Percentiles rank a stretch among this genome's conserved stretches.
Evolutionary conservation across 352 stramenopile genomes (phyloP).

Genomic region (Pythium guiyangense): DNA sequence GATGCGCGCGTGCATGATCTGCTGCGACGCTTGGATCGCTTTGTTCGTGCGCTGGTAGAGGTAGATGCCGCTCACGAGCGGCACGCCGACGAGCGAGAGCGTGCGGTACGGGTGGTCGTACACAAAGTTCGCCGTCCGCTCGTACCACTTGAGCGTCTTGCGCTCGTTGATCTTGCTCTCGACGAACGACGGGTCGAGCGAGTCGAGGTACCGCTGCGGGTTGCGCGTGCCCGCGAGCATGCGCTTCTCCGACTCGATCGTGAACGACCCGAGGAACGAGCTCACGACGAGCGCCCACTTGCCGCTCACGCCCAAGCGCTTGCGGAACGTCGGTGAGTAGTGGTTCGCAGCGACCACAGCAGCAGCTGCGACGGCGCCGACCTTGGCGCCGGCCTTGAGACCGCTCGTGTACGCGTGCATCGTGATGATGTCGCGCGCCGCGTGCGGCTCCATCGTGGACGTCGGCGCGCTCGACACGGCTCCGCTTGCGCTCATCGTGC

Average conservation of each 20-base stretch:
- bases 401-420: constrained; percentile 60
- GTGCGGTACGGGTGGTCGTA: constrained; percentile 79
- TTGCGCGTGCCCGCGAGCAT: constrained; percentile 63
- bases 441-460: constrained; percentile 30
- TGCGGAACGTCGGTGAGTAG: constrained; percentile 64
- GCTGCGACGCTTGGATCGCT: constrained; percentile 64
- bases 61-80: constrained; percentile 73
- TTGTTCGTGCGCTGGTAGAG: constrained; percentile 65
- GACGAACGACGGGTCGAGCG: constrained; percentile 45
- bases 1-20: constrained; percentile 87
- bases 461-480: constrained; percentile 10
- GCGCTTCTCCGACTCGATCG: constrained; percentile 56
- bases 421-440: constrained; percentile 63
- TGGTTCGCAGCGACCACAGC: constrained; percentile 48
- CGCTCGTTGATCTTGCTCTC: constrained; percentile 23
- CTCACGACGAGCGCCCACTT: constrained; percentile 71
- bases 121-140: constrained; percentile 65
- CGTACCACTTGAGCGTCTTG: constrained; percentile 45
- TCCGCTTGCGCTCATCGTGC: constrained; percentile 12
- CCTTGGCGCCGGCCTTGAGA: constrained; percentile 38
- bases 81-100: no score
- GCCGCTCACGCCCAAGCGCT: constrained; percentile 58
- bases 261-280: constrained; percentile 59
- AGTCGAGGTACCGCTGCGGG: constrained; percentile 64
- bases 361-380: constrained; percentile 17